Conservation (phyloP, 2,329 filamentous ascomycete species). For the Davidsoniella eucalypti region DNA sequence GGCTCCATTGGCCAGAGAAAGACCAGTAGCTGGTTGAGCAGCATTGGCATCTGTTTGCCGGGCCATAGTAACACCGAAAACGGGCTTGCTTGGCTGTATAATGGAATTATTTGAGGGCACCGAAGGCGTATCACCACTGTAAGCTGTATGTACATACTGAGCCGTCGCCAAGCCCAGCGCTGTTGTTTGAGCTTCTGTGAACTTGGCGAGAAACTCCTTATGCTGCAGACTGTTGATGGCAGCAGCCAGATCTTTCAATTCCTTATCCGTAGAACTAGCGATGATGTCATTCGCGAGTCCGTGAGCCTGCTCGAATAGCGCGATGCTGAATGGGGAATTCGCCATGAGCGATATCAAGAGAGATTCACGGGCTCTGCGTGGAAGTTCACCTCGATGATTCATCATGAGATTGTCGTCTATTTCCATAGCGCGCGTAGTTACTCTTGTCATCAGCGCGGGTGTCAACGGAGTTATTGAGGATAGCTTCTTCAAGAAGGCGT, state of each 20-base stretch:
- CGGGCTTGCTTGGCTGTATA: no score
- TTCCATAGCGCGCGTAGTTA: neutral
- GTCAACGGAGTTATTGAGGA: neutral
- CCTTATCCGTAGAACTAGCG: neutral
- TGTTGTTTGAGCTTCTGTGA: neutral
- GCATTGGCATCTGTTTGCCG: no score
- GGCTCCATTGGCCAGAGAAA: no score
- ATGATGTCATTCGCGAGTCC: constrained; percentile 3
- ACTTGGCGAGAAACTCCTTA: neutral
- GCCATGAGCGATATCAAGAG: constrained; percentile 2
- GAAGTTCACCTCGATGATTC: constrained; percentile 7
- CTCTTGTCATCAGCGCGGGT: neutral
- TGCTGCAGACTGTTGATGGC: neutral
- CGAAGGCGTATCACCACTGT: no score
- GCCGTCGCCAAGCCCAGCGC: no score
- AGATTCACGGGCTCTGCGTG: constrained; percentile 8
- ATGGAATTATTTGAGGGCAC: no score
- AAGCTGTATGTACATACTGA: no score
- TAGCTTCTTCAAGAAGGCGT: neutral
- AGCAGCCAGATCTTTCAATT: neutral
- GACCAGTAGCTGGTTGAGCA: no score
- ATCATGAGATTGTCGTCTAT: constrained; percentile 7
- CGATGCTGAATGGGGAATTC: constrained; percentile 1
- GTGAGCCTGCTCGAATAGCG: neutral
- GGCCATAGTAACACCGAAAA: no score